These are phyloP conservation scores for Kwoniella sp. DNA, from an alignment of 768 basidiomycete species.

Conservation along the genomic window DNA sequence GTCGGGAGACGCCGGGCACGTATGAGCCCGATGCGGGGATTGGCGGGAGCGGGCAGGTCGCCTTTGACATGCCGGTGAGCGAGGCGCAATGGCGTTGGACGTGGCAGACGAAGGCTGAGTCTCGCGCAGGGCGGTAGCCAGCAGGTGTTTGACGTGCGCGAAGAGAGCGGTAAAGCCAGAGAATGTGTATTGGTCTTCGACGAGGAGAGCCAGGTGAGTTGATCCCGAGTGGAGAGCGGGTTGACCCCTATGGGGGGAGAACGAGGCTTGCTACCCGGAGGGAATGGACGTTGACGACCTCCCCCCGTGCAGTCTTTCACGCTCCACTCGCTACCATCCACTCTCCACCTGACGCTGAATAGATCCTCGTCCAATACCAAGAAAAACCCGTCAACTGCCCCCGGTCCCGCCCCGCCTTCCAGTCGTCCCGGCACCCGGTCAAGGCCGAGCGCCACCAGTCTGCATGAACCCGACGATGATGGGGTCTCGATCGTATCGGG, in stretches of 20 bases:
- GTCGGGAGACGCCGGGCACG: constrained; percentile 19
- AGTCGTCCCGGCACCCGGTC: not conserved
- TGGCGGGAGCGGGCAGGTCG: constrained; percentile 5
- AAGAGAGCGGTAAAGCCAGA: constrained; percentile 26
- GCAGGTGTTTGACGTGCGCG: constrained; percentile 39
- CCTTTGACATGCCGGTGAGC: constrained; percentile 1
- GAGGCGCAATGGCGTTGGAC: no score
- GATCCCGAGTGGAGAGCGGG: no score
- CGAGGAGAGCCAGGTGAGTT: constrained; percentile 23
- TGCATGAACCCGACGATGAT: not conserved
- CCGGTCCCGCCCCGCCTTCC: not conserved
- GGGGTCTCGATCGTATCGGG: no score
- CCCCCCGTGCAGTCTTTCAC: constrained; percentile 24
- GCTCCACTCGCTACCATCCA: constrained; percentile 27
- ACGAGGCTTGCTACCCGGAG: no score
- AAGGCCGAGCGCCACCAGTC: no score
- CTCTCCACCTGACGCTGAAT: constrained; percentile 32
- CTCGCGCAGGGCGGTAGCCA: constrained; percentile 19
- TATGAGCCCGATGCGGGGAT: constrained; percentile 4
- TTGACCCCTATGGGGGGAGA: no score
- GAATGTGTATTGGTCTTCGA: constrained; percentile 42
- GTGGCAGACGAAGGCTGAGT: no score
- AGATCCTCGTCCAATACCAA: constrained; percentile 23
- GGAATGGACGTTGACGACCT: not conserved
- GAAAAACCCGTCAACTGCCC: no score